Evolutionary conservation across 768 basidiomycete genomes (phyloP).

Genomic region (Boletellus sp.): DNA sequence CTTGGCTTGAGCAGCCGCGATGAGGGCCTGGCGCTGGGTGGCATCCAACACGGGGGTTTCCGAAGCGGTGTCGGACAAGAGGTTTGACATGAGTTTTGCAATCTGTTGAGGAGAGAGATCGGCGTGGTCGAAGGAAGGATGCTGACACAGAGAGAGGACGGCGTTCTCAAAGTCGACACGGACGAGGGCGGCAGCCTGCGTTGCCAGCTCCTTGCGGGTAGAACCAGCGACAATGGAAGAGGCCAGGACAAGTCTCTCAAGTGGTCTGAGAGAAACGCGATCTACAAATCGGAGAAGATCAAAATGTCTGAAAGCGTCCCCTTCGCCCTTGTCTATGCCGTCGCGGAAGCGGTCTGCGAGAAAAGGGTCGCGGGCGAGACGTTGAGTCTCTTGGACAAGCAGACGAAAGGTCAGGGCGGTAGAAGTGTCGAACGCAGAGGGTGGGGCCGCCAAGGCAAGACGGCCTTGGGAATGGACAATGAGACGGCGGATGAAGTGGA

Average conservation of each 20-base stretch:
- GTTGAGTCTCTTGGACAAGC: conserved; percentile 82
- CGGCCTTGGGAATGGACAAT: conserved; percentile 83
- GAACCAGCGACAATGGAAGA: conserved; percentile 68
- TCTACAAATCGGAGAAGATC: conserved; percentile 81
- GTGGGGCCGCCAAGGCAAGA: conserved; percentile 54
- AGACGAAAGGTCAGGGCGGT: conserved; percentile 78
- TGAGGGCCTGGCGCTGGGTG: conserved; percentile 69
- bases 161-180: conserved; percentile 80
- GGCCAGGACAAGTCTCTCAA: conserved; percentile 75
- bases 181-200: conserved; percentile 62
- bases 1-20: conserved; percentile 72
- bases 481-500: conserved; percentile 95
- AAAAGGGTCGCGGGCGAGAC: conserved; percentile 86
- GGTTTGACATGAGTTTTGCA: conserved; percentile 74
- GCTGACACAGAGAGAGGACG: conserved; percentile 68
- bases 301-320: conserved; percentile 77
- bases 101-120: conserved; percentile 73
- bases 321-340: conserved; percentile 84
- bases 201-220: conserved; percentile 53
- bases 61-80: conserved; percentile 65
- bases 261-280: conserved; percentile 72
- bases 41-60: conserved; percentile 72
- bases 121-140: conserved; percentile 77
- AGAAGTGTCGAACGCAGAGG: conserved; percentile 69
- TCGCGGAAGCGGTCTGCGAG: conserved; percentile 89